Evolutionary conservation across 305 asterid species (phyloP), one percentile per base, ranked within the genome.

Genomic region (Fraxinus floribunda): DNA sequence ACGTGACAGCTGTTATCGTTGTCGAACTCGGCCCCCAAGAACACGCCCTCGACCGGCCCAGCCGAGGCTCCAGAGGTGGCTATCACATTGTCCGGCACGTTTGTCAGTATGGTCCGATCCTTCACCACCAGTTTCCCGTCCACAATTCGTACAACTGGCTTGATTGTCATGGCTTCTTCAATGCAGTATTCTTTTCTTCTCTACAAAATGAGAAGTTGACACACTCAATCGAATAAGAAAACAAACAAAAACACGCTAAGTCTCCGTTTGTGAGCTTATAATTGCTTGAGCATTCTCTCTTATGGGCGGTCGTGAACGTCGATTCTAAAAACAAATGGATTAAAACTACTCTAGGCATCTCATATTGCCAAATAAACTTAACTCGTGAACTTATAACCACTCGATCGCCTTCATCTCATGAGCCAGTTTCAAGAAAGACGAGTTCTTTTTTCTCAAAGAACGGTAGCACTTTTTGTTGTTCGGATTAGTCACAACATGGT

Each of bases 11-110:
- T 90, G 83, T 88, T 87, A 0, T 90, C 94, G 24, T 88, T 32
- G 72, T 94, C 91, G 76, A 95, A 91, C 5, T 83, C 93, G 3
- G 92, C 93, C 11, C 99, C 99, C 5, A 94, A 77, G 76, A 95
- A 95, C 30, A 94, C 87, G 1, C 98, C 99, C 49, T 89, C 94
- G 22, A 70, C 86, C 24, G 94, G 92, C 32, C 96, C 95, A 15
- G 90, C 86, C 0, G 88, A 85, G 32, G 93, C 86, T 41, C 90
- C 92, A 2, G 96, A 84, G 6, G 98, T 91, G 39, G 91, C 86
- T 13, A 89, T 80, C 74, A 94, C 91, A 71, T 90, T 94, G 30
- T 91, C 97, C 6, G 98, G 93, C 83, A 95, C 94, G 81, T 88
- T 82, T 4, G 91, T 79, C 16, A 95, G 86, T 70, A 95, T 85